A percentile compares a stretch with the other conserved stretches of the same genome.
Evolutionary conservation across 2,329 filamentous ascomycete genomes (phyloP).

Genomic region (Pezicula neosporulosa): DNA sequence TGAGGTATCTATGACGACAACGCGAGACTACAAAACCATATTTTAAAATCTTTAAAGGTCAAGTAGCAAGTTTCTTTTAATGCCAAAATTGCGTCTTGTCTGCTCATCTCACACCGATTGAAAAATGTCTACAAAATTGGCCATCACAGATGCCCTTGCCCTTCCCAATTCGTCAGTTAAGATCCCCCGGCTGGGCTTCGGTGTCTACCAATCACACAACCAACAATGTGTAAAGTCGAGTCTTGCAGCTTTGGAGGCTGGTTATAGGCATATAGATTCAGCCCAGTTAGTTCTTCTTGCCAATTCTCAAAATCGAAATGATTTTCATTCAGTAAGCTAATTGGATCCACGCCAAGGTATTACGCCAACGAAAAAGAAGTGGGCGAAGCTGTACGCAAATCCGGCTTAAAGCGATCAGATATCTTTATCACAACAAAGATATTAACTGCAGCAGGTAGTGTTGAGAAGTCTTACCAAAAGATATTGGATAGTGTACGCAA

Average conservation of each 20-base stretch:
- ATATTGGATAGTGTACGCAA: conserved; percentile 60
- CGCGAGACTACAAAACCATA: too few relatives aligned
- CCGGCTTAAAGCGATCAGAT: conserved; percentile 51
- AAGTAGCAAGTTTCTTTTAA: too few relatives aligned
- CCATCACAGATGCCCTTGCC: conserved; percentile 16
- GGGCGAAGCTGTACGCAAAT: conserved; percentile 57
- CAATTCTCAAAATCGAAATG: background rate
- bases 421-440: conserved; percentile 73
- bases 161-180: too few relatives aligned
- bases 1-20: too few relatives aligned
- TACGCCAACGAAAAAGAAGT: conserved; percentile 69
- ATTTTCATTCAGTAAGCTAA: background rate
- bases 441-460: conserved; percentile 46
- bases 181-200: conserved; percentile 68
- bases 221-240: conserved; percentile 55
- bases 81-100: too few relatives aligned
- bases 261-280: conserved; percentile 64
- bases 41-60: too few relatives aligned
- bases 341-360: conserved; percentile 40
- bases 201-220: conserved; percentile 60
- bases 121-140: conserved; percentile 10
- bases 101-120: too few relatives aligned
- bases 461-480: conserved; percentile 56
- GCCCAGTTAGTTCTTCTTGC: conserved; percentile 36
- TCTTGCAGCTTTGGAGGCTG: conserved; percentile 50